These are phyloP conservation scores for Candida methanosorbosa DNA, from an alignment of 805 yeast genomes.

Conservation along the genomic window DNA sequence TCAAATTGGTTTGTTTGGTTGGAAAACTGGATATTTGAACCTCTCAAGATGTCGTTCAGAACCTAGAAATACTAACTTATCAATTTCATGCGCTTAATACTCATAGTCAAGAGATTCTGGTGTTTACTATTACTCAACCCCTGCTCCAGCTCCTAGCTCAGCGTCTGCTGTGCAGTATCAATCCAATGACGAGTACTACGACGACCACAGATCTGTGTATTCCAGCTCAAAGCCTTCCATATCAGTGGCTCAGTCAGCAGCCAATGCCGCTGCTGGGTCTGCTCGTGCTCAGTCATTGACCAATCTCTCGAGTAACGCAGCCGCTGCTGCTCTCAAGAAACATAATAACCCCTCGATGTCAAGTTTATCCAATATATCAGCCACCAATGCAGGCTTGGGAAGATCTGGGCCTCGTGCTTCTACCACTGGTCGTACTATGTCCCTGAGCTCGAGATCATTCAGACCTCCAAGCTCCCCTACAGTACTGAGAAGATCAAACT, in stretches of 20 bases:
- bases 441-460: constrained; percentile 21
- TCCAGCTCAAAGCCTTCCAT: not conserved
- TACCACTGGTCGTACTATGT: constrained; percentile 19
- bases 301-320: constrained; percentile 21
- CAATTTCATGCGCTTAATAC: not conserved
- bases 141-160: not conserved
- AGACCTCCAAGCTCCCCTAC: constrained; percentile 10
- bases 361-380: constrained; percentile 1
- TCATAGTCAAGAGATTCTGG: constrained; percentile 17
- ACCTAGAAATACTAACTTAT: not conserved
- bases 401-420: not conserved
- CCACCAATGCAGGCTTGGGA: not conserved
- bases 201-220: not conserved
- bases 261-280: constrained; percentile 17
- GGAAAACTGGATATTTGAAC: no score
- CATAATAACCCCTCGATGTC: constrained; percentile 13
- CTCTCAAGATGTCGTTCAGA: no score
- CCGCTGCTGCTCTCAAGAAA: constrained; percentile 21
- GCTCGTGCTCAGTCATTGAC: constrained; percentile 16
- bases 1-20: no score
- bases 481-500: constrained; percentile 13
- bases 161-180: no score
- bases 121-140: constrained; percentile 13
- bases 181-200: not conserved
- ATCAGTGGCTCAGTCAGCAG: constrained; percentile 3